These are phyloP conservation scores for Plantago major DNA, from an alignment of 257 asterid species.

Conservation along the genomic window DNA sequence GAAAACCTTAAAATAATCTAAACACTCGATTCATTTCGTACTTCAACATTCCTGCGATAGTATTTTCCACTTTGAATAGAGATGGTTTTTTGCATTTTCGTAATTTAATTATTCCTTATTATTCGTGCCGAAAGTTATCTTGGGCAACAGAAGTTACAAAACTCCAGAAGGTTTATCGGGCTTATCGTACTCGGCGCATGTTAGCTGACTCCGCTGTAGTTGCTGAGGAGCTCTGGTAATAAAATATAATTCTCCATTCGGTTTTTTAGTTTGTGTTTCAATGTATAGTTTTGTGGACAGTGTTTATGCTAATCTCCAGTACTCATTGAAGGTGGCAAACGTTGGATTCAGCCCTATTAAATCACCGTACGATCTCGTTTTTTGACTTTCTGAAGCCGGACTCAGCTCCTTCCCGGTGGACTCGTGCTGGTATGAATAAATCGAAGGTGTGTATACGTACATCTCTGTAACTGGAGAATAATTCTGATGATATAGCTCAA, in stretches of 20 bases:
- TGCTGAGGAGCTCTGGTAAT: slow-evolving; percentile 84
- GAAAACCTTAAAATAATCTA: no score
- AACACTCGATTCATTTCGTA: no score
- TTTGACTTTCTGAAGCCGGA: slow-evolving; percentile 79
- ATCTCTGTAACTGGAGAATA: background rate
- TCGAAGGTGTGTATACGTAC: slow-evolving; percentile 47
- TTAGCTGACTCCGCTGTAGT: slow-evolving; percentile 95
- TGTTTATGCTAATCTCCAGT: no score
- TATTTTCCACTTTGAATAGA: no score
- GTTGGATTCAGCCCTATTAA: slow-evolving; percentile 68
- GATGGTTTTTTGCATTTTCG: no score
- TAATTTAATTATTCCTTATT: no score
- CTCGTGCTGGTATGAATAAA: slow-evolving; percentile 62
- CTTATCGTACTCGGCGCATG: slow-evolving; percentile 95
- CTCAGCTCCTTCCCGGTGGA: slow-evolving; percentile 78
- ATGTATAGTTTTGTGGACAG: no score
- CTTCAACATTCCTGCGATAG: no score
- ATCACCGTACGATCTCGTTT: slow-evolving; percentile 75
- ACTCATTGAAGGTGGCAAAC: slow-evolving; percentile 70
- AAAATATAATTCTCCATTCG: background rate
- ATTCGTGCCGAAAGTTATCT: no score
- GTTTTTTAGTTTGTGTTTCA: no score
- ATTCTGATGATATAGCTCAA: no score
- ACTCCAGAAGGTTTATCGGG: slow-evolving; percentile 81
- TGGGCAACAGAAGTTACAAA: slow-evolving; percentile 64